These are phyloP conservation scores for Rhizodiscina lignyota DNA, from an alignment of 495 filamentous ascomycete species.

Conservation along the genomic window DNA sequence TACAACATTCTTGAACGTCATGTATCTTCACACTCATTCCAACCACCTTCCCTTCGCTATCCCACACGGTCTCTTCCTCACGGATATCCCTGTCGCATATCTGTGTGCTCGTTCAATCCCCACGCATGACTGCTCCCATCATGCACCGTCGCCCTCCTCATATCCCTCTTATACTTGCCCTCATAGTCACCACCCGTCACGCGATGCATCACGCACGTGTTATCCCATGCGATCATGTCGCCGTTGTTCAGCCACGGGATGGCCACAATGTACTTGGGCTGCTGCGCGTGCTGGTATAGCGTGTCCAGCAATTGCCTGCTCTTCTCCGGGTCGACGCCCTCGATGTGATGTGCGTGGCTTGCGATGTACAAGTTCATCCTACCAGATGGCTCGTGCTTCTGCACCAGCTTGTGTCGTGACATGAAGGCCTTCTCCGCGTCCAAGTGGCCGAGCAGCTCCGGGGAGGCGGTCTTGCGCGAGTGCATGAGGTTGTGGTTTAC, in stretches of 20 bases:
- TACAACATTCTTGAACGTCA: too few species aligned
- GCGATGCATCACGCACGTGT: slow-evolving; percentile 37
- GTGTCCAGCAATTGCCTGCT: slow-evolving; percentile 24
- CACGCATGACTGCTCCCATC: slow-evolving; percentile 10
- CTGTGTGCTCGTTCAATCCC: slow-evolving; percentile 9
- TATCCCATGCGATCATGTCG: slow-evolving; percentile 46
- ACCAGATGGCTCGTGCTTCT: slow-evolving; percentile 34
- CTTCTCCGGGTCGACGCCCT: slow-evolving; percentile 23
- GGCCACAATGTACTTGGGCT: slow-evolving; percentile 30
- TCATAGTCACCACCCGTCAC: slow-evolving; percentile 32
- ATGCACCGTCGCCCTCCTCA: slow-evolving; percentile 36
- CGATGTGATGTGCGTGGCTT: slow-evolving; percentile 38
- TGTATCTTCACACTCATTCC: too few species aligned
- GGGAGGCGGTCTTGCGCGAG: slow-evolving; percentile 34
- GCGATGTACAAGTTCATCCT: slow-evolving; percentile 38
- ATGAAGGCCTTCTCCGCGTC: slow-evolving; percentile 27
- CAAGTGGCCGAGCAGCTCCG: slow-evolving; percentile 32
- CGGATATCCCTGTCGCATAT: too few species aligned
- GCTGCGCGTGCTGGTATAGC: slow-evolving; percentile 30
- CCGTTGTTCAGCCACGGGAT: slow-evolving; percentile 31
- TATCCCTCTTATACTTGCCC: slow-evolving; percentile 32
- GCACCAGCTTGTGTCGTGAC: slow-evolving; percentile 31
- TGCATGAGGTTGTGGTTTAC: slow-evolving; percentile 37
- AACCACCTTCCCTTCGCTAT: too few species aligned
- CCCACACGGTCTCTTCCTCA: too few species aligned